Base-by-base conservation (phyloP, 208 protist species). In the Leishmania tropica region DNA sequence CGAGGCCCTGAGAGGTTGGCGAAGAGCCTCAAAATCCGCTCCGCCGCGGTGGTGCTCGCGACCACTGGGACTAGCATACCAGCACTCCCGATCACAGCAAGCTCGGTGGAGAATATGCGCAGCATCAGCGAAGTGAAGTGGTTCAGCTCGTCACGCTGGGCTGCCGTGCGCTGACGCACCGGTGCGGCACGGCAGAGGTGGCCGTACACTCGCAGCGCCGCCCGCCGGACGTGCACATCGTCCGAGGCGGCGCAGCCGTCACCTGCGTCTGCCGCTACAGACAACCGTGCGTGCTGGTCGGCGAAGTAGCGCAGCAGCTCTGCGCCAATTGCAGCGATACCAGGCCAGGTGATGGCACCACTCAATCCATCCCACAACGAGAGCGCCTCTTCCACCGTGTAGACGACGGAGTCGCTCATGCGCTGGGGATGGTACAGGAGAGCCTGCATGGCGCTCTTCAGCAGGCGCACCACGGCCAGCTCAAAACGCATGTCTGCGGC, bases 381-480 rank as follows among this genome's bases (percentile, higher is more conserved):
- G 10, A 91, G 54, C 21, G 90, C 87, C n/a, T 91, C 87, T 21
- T 83, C 56, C 24, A 91, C 65, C 42, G 48, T 84, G 72, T 56
- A 48, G 45, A 45, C 24, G 48, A 64, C 10, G 28, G 73, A 4
- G 56, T 86, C 76, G 73, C 64, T 53, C 42, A 60, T 42, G 21
- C 71, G 81, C 56, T 71, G 76, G 28, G 78, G 81, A 45, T 80
- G 70, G 37, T 87, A 71, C 53, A 95, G 73, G 21, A 84, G 74
- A 24, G 89, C 89, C 48, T 84, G 88, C 78, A 95, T 92, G 47
- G 81, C 84, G 64, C 86, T 87, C 73, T 87, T 92, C 31, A 95
- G 82, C n/a, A 95, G 85, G 8, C 89, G 85, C 75, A 91, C 81
- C 62, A 81, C 84, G 8, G 83, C 80, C 74, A 67, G 73, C 76